A percentile compares a stretch with the other conserved stretches of the same genome.
Evolutionary conservation across 805 yeast genomes (phyloP).

Genomic region (Monosporozyma yasuniensis): DNA sequence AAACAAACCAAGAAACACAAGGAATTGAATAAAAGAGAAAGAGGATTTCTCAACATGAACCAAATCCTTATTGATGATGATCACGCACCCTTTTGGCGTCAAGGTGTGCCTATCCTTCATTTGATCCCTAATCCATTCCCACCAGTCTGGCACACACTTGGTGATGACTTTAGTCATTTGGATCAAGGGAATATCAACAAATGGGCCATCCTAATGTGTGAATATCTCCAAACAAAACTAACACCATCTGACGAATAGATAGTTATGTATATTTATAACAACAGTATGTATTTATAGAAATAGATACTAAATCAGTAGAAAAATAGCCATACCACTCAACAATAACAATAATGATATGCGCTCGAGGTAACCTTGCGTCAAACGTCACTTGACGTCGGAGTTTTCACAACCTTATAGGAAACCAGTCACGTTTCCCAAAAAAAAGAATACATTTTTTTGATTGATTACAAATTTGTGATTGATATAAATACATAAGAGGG

Average conservation of each 20-base stretch:
- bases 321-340: no score
- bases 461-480: no score
- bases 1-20: neutral
- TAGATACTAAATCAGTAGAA: no score
- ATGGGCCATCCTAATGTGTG: conserved; percentile 38
- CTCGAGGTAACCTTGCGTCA: no score
- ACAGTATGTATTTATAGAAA: neutral
- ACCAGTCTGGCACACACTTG: conserved; percentile 41
- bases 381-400: neutral
- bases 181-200: conserved; percentile 34
- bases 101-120: conserved; percentile 43
- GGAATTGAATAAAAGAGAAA: conserved; percentile 11
- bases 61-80: conserved; percentile 35
- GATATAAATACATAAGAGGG: no score
- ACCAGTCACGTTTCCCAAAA: neutral
- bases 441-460: no score
- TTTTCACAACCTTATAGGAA: neutral
- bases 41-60: conserved; percentile 6
- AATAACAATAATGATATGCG: no score
- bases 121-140: conserved; percentile 48
- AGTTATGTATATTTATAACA: neutral
- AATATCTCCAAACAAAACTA: conserved; percentile 26
- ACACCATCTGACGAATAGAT: neutral
- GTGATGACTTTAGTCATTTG: conserved; percentile 38
- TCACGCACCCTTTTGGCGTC: conserved; percentile 41